Conservation (phyloP, 495 filamentous ascomycete genomes). For the Lasiosphaeria miniovina region DNA sequence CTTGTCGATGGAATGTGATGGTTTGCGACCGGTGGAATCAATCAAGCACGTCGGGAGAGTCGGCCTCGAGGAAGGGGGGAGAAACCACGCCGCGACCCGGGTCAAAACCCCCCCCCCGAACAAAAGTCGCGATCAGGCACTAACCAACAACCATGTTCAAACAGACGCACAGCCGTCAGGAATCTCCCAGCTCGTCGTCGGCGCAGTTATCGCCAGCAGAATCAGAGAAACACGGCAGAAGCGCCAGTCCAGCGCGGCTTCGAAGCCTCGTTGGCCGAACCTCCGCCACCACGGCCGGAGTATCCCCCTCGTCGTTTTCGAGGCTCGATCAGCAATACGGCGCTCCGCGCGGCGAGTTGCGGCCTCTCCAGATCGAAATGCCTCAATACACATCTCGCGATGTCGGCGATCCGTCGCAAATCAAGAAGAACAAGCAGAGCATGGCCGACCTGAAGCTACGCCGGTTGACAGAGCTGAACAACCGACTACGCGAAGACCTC, state of each 20-base stretch:
- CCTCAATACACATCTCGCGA: conserved; percentile 56
- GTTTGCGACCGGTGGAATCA: too few species aligned
- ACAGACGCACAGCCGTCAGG: conserved; percentile 7
- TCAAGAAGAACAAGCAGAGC: conserved; percentile 97
- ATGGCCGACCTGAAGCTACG: conserved; percentile 98
- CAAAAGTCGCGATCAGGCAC: conserved; percentile 17
- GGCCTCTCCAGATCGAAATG: conserved; percentile 37
- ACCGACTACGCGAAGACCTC: conserved; percentile 87
- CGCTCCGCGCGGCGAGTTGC: background rate
- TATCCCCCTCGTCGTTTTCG: conserved; percentile 23
- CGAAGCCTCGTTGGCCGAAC: conserved; percentile 20
- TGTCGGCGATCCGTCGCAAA: conserved; percentile 59
- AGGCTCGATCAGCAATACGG: background rate
- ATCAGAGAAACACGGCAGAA: conserved; percentile 13
- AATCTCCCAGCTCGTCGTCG: conserved; percentile 17
- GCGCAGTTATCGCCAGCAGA: conserved; percentile 18
- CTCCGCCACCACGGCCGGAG: conserved; percentile 16
- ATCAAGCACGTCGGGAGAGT: background rate
- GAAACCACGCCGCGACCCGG: background rate
- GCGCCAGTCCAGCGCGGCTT: conserved; percentile 17
- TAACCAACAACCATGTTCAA: conserved; percentile 26
- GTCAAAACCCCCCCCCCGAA: background rate
- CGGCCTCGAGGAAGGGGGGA: background rate
- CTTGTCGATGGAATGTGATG: too few species aligned
- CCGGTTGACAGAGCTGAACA: conserved; percentile 93